These are phyloP conservation scores for Inga leiocalycina DNA, from an alignment of 306 rosid genomes.

Conservation along the genomic window DNA sequence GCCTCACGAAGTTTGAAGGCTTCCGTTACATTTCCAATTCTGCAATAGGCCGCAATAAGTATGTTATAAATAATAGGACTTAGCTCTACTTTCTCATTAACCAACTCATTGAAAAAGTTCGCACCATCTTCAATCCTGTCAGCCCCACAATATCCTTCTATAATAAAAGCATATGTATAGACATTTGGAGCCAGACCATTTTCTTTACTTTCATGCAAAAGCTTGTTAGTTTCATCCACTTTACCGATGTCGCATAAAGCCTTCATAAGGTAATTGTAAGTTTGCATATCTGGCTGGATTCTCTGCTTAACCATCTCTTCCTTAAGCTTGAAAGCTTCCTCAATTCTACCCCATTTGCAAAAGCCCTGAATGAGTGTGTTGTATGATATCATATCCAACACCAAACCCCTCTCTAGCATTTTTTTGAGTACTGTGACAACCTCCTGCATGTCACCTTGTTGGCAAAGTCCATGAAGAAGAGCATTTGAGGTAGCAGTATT, in stretches of 20 bases:
- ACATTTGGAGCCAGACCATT: slow-evolving; percentile 59
- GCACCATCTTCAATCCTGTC: slow-evolving; percentile 59
- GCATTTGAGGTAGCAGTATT: slow-evolving; percentile 69
- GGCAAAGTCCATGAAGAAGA: slow-evolving; percentile 70
- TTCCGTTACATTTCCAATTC: slow-evolving; percentile 47
- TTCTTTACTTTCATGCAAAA: slow-evolving; percentile 57
- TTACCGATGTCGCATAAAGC: slow-evolving; percentile 62
- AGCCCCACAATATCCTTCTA: slow-evolving; percentile 65
- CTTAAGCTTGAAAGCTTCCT: slow-evolving; percentile 57
- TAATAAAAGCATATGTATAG: slow-evolving; percentile 64
- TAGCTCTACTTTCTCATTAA: slow-evolving; percentile 54
- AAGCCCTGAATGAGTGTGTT: slow-evolving; percentile 71
- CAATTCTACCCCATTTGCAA: slow-evolving; percentile 56
- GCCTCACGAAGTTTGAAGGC: slow-evolving; percentile 59
- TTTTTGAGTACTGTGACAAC: slow-evolving; percentile 38
- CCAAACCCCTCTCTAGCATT: slow-evolving; percentile 63
- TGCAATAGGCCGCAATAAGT: slow-evolving; percentile 58
- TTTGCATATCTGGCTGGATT: slow-evolving; percentile 62
- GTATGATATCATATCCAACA: slow-evolving; percentile 62
- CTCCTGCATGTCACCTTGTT: slow-evolving; percentile 50
- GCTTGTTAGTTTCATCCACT: slow-evolving; percentile 51
- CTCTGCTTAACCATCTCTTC: slow-evolving; percentile 58
- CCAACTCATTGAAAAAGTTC: slow-evolving; percentile 53
- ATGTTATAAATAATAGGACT: slow-evolving; percentile 64
- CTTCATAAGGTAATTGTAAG: slow-evolving; percentile 65